Base-by-base conservation (phyloP, 352 stramenopile genomes). In the Globisporangium irregulare region DNA sequence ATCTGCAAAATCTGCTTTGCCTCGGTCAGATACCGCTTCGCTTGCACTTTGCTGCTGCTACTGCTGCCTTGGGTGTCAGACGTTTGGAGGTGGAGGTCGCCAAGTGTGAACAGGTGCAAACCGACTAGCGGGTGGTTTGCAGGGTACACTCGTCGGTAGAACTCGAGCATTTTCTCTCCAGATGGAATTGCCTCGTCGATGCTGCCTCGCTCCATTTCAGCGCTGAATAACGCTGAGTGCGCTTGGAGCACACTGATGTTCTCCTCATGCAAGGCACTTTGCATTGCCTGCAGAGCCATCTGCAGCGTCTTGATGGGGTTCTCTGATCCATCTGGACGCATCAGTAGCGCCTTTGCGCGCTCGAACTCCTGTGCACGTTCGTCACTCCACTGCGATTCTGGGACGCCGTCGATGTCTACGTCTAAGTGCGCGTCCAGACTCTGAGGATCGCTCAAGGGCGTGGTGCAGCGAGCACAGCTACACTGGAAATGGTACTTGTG, bases 401-500 rank as follows among this genome's bases (percentile, higher is more conserved):
- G 64, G 12, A 81, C 41, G 5, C 81, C 81, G 58, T 87, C 63
- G 34, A 80, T 70, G 68, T 90, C 83, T 43, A 76, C 76, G 55
- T 89, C 78, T 5, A 91, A 64, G 43, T 73, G 78, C 18, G 70
- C 70, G 32, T 91, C 83, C 5, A 68, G 25, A 14, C 70, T 78
- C n/a, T n/a, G 29, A 22, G 70, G 61, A 22, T 78, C 70, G 12
- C 79, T 50, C 15, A 80, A 38, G 27, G 76, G 66, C n/a, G 63
- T 51, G 5, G 61, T 60, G 62, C 85, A 93, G 1, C 83, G 78
- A n/a, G 27, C 12, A 62, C 85, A 93, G 1, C n/a, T 10, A 56
- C 85, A 93, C 4, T 48, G 58, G 54, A 93, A 93, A 62, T 90
- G 81, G 53, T 93, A 91, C n/a, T 86, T 86, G 1, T 34, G 51